These are phyloP conservation scores for Aspergillus nanangensis DNA, from an alignment of 495 filamentous ascomycete genomes.

Conservation along the genomic window DNA sequence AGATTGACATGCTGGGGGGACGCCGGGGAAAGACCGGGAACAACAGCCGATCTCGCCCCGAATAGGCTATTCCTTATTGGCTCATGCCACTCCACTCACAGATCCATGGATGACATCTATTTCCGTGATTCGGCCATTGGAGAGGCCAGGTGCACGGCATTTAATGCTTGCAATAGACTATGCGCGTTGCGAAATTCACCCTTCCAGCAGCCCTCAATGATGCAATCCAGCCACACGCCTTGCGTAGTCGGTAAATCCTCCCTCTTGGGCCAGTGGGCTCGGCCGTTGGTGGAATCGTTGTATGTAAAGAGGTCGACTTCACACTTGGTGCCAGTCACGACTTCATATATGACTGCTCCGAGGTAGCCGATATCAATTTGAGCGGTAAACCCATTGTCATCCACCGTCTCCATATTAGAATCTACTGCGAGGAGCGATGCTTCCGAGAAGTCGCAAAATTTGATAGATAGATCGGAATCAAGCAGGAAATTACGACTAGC, in stretches of 20 bases:
- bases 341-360: constrained; percentile 26
- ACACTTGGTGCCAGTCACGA: constrained; percentile 20
- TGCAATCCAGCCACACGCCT: constrained; percentile 21
- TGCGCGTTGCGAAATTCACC: constrained; percentile 19
- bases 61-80: no score
- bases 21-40: no score
- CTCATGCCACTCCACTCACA: no score
- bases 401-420: constrained; percentile 19
- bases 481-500: constrained; percentile 25
- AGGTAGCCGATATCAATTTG: constrained; percentile 25
- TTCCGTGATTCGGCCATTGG: no score
- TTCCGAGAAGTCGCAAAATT: constrained; percentile 27
- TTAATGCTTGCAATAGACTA: constrained; percentile 15
- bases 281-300: constrained; percentile 15
- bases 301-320: constrained; percentile 25
- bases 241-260: constrained; percentile 18
- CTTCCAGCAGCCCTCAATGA: constrained; percentile 28
- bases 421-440: constrained; percentile 21
- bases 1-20: no score
- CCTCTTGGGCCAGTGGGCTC: constrained; percentile 18
- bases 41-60: no score
- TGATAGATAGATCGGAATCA: constrained; percentile 23
- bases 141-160: constrained; percentile 11
- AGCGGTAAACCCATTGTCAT: constrained; percentile 20
- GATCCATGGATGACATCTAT: no score